A percentile compares a stretch with the other conserved stretches of the same genome.
Conservation (phyloP, 2,329 filamentous ascomycete species). For the Chaetomium strumarium region DNA sequence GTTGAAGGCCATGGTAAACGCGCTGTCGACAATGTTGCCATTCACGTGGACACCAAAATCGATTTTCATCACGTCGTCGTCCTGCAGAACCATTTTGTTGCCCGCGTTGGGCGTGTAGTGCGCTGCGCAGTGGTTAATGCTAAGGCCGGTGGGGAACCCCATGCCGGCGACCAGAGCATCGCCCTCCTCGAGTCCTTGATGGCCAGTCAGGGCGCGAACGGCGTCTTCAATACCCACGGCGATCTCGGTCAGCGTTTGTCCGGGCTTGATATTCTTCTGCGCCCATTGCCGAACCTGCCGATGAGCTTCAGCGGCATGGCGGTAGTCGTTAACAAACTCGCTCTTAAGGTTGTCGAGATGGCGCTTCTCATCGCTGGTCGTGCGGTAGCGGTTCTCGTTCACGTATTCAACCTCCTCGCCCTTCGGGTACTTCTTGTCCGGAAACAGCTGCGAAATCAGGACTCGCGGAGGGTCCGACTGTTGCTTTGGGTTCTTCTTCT, state of each 20-base stretch:
- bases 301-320: slow-evolving; percentile 72
- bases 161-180: slow-evolving; percentile 71
- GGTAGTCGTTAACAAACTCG: slow-evolving; percentile 72
- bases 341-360: slow-evolving; percentile 74
- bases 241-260: slow-evolving; percentile 70
- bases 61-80: slow-evolving; percentile 74
- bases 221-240: slow-evolving; percentile 77
- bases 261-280: slow-evolving; percentile 72
- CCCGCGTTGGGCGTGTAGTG: slow-evolving; percentile 81
- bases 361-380: slow-evolving; percentile 78
- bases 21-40: slow-evolving; percentile 73
- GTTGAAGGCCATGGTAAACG: slow-evolving; percentile 74
- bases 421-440: slow-evolving; percentile 64
- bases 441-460: slow-evolving; percentile 66
- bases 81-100: slow-evolving; percentile 67
- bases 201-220: slow-evolving; percentile 67
- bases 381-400: slow-evolving; percentile 72
- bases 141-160: slow-evolving; percentile 77
- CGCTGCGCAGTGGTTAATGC: slow-evolving; percentile 75
- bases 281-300: slow-evolving; percentile 77
- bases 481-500: slow-evolving; percentile 56
- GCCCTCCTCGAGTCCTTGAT: slow-evolving; percentile 68
- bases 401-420: slow-evolving; percentile 75
- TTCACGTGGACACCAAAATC: slow-evolving; percentile 79
- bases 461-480: slow-evolving; percentile 77